These are phyloP conservation scores for Leishmania guyanensis DNA, from an alignment of 208 protist genomes.

Conservation along the genomic window DNA sequence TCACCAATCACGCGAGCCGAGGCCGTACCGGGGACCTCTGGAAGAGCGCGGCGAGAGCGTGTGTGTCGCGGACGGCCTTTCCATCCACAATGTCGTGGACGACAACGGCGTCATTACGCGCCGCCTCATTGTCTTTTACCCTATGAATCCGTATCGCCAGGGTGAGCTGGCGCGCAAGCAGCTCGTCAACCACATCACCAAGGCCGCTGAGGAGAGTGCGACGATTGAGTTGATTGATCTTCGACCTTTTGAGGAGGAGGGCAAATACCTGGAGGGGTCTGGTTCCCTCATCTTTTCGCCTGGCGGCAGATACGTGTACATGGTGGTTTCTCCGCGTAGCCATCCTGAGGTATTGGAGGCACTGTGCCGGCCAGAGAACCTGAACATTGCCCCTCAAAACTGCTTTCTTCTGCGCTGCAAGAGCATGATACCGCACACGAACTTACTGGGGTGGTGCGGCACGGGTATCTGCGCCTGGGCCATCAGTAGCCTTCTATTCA, in stretches of 20 bases:
- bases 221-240: constrained; percentile 69
- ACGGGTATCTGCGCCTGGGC: constrained; percentile 80
- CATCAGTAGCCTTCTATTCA: constrained; percentile 54
- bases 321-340: constrained; percentile 56
- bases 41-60: constrained; percentile 49
- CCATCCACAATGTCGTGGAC: constrained; percentile 76
- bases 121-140: constrained; percentile 73
- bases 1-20: constrained; percentile 32
- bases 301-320: constrained; percentile 74
- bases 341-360: constrained; percentile 60
- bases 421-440: constrained; percentile 63
- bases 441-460: constrained; percentile 75
- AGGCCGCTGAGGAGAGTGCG: constrained; percentile 21
- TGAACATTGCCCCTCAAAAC: constrained; percentile 70
- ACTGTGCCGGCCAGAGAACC: constrained; percentile 61
- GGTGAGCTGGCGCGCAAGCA: constrained; percentile 59
- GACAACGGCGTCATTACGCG: constrained; percentile 50
- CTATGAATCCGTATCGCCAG: constrained; percentile 55
- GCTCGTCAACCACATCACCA: constrained; percentile 48
- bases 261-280: constrained; percentile 65
- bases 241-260: constrained; percentile 47
- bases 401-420: constrained; percentile 56
- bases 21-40: constrained; percentile 27
- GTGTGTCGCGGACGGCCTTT: constrained; percentile 54
- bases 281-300: constrained; percentile 65